Base-by-base conservation (phyloP, 257 asterid species). In the Lithospermum erythrorhizon region DNA sequence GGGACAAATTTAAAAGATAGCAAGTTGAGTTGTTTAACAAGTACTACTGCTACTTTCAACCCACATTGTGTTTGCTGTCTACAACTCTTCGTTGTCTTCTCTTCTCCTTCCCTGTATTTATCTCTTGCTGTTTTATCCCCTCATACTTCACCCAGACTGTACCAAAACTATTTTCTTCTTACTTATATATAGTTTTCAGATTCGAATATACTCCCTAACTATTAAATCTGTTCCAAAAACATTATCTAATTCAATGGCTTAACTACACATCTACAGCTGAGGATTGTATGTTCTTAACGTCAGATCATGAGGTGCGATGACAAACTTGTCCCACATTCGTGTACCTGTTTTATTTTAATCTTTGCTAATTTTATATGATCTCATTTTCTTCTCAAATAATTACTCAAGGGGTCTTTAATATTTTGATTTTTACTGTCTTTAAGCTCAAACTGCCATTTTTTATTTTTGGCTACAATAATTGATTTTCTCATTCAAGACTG, bases 281-380 rank as follows among this genome's bases (percentile, higher is more conserved):
- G 15, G 59, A 67, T 57, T 57, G 18, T 52, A 22, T 66, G 23
- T 55, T 23, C 14, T 19, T 21, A 16, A 32, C 53, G 30, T 32
- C 68, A 62, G 72, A 72, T 62, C 65, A 72, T 72, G 76, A 72
- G 76, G 76, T 72, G 68, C 45, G 75, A 57, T 35, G 13, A 25
- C 25, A 32, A 35, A 16, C 9, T 53, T 55, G 3, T 24, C 66
- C 23, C 37, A 30, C 37, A 37, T 6, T 8, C 24, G 8, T 51
- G 17, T 65, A 18, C 27, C 27, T 1, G 3, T 25, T 25, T 41
- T 58, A 6, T 21, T 5, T 21, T 17, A 55, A 30, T 22, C 3
- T 16, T 55, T 17, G n/a, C 61, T 53, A 5, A 3, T 45, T 15
- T 56, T 6, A 9, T 1, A 35, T 45, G 45, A 6, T 56, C 24